phyloP scores from a whole-genome alignment of 2,329 filamentous ascomycete species.

The Apiospora marii region DNA sequence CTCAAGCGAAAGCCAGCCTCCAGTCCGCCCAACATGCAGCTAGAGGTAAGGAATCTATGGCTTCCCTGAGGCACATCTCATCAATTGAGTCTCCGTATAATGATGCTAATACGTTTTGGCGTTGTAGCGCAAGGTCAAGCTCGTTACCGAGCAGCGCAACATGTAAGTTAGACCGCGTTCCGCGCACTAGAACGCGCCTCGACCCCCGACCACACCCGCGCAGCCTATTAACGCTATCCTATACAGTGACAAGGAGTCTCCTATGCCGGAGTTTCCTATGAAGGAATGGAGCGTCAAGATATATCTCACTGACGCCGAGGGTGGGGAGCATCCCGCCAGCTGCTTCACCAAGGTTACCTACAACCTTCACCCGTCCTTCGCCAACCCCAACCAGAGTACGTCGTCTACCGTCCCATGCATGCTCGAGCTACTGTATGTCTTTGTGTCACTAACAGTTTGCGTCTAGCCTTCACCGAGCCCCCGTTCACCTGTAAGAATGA shows the following conservation, averaged over 20 bases:
- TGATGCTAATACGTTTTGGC: slow-evolving; percentile 34
- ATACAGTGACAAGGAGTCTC: slow-evolving; percentile 77
- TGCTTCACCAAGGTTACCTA: slow-evolving; percentile 94
- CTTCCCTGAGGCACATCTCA: neutral
- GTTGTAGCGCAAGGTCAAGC: slow-evolving; percentile 85
- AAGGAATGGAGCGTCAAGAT: slow-evolving; percentile 91
- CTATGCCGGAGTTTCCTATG: slow-evolving; percentile 89
- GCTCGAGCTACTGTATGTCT: neutral
- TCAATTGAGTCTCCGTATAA: neutral
- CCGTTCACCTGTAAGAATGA: slow-evolving; percentile 93
- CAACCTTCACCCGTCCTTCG: slow-evolving; percentile 93
- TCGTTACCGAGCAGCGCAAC: slow-evolving; percentile 89
- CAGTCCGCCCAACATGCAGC: slow-evolving; percentile 34
- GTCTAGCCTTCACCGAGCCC: slow-evolving; percentile 77
- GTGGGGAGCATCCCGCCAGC: slow-evolving; percentile 81
- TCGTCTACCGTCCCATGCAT: slow-evolving; percentile 45
- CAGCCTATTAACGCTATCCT: slow-evolving; percentile 29
- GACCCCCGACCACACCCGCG: slow-evolving; percentile 25
- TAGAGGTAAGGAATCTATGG: slow-evolving; percentile 34
- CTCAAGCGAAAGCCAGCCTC: slow-evolving; percentile 16
- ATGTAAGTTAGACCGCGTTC: slow-evolving; percentile 67
- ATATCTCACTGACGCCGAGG: slow-evolving; percentile 83
- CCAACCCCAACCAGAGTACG: slow-evolving; percentile 84
- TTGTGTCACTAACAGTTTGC: slow-evolving; percentile 2
- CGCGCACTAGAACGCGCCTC: slow-evolving; percentile 27